A percentile compares a stretch with the other conserved stretches of the same genome.
Conservation (phyloP, 2,329 filamentous ascomycete genomes). For the Whalleya microplaca region DNA sequence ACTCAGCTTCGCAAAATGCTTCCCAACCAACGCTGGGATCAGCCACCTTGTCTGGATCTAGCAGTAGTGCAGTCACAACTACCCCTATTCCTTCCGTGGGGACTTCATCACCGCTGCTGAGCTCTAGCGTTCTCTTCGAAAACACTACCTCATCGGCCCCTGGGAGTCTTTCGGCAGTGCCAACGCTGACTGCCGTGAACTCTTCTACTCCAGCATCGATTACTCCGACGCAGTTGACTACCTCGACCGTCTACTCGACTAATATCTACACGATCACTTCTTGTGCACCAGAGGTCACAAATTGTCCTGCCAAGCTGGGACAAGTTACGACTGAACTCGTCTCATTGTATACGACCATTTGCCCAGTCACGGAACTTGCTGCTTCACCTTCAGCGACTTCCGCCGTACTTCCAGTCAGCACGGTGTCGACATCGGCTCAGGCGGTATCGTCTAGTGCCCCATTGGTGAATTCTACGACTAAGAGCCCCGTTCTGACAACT, state of each 20-base stretch:
- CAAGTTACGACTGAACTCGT: constrained; percentile 36
- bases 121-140: constrained; percentile 20
- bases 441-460: constrained; percentile 17
- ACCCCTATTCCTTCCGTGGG: constrained; percentile 14
- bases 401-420: constrained; percentile 15
- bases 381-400: constrained; percentile 13
- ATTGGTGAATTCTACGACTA: constrained; percentile 10
- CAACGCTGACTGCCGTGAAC: constrained; percentile 6
- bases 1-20: constrained; percentile 1
- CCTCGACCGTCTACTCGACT: constrained; percentile 35
- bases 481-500: constrained; percentile 25
- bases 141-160: constrained; percentile 19
- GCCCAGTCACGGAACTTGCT: constrained; percentile 28
- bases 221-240: constrained; percentile 24
- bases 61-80: background rate
- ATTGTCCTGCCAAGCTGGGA: constrained; percentile 32
- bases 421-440: constrained; percentile 11
- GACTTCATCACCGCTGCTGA: constrained; percentile 18
- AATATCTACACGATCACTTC: constrained; percentile 35
- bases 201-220: constrained; percentile 13
- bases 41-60: background rate
- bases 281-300: constrained; percentile 30
- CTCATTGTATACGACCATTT: constrained; percentile 37
- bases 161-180: constrained; percentile 3
- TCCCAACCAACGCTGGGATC: constrained; percentile 2